A percentile compares a stretch with the other conserved stretches of the same genome.
phyloP scores from a whole-genome alignment of 371 early-diverging fungal genomes.

The Apophysomyces variabilis region DNA sequence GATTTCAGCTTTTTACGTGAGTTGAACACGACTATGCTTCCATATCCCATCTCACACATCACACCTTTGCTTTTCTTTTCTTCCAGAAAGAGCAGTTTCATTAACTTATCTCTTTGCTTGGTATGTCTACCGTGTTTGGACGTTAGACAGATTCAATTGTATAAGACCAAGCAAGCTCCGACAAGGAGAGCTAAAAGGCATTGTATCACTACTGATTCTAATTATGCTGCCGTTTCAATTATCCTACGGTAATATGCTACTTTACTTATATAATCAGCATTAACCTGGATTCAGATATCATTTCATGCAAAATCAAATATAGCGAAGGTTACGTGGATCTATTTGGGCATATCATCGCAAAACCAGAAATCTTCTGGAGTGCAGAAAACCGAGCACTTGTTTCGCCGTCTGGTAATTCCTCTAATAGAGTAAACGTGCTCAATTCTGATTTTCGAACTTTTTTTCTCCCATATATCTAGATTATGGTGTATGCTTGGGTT shows the following conservation, averaged over 20 bases:
- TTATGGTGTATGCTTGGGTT: slow-evolving; percentile 1
- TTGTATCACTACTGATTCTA: slow-evolving; percentile 48
- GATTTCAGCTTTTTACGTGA: slow-evolving; percentile 52
- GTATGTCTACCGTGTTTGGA: slow-evolving; percentile 45
- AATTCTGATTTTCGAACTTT: neutral
- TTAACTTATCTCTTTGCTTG: slow-evolving; percentile 40
- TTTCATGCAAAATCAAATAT: slow-evolving; percentile 43
- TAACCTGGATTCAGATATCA: slow-evolving; percentile 19
- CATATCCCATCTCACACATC: neutral
- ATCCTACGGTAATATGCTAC: slow-evolving; percentile 37
- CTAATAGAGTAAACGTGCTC: neutral
- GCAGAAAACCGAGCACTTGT: slow-evolving; percentile 26
- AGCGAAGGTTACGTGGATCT: slow-evolving; percentile 37
- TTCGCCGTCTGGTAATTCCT: slow-evolving; percentile 29
- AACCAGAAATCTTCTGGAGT: slow-evolving; percentile 38
- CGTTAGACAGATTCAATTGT: slow-evolving; percentile 42
- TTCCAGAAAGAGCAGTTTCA: slow-evolving; percentile 44
- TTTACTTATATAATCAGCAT: neutral
- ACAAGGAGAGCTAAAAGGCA: slow-evolving; percentile 52
- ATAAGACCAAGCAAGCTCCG: slow-evolving; percentile 34
- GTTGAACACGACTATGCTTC: slow-evolving; percentile 6
- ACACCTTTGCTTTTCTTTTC: neutral
- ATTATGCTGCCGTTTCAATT: slow-evolving; percentile 53
- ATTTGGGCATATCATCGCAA: slow-evolving; percentile 28
- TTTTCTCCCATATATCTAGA: neutral